Evolutionary conservation across 2,329 filamentous ascomycete species (phyloP).

Genomic region (Cladosporium sphaerospermum): DNA sequence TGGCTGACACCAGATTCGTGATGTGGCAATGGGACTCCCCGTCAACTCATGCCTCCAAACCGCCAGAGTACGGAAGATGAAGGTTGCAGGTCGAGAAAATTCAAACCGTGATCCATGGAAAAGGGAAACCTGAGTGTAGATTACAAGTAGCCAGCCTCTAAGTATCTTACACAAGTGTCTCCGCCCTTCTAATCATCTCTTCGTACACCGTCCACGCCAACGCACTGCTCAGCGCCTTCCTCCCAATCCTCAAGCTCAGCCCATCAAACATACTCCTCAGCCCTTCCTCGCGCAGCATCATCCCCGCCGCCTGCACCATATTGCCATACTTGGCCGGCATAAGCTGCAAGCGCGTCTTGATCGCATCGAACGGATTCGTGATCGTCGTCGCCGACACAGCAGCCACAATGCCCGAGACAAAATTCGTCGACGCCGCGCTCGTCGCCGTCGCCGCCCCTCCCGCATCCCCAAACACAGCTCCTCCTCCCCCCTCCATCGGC

Average conservation of each 20-base stretch:
- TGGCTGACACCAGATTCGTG: not conserved
- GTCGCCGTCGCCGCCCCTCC: constrained; percentile 14
- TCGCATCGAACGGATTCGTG: constrained; percentile 93
- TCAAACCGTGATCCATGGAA: no score
- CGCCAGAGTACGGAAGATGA: no score
- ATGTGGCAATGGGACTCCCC: no score
- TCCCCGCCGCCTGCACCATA: constrained; percentile 66
- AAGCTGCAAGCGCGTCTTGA: constrained; percentile 91
- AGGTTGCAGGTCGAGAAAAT: no score
- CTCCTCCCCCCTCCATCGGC: constrained; percentile 17
- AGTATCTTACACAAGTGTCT: constrained; percentile 26
- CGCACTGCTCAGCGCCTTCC: constrained; percentile 91
- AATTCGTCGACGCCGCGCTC: constrained; percentile 68
- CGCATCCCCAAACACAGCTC: constrained; percentile 1
- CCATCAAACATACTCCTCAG: constrained; percentile 77
- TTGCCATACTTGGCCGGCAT: constrained; percentile 79
- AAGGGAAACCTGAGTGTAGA: constrained; percentile 1
- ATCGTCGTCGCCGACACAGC: constrained; percentile 77
- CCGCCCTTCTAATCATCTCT: constrained; percentile 73
- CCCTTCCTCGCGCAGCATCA: constrained; percentile 80
- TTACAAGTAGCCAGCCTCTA: constrained; percentile 15
- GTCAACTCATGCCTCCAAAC: no score
- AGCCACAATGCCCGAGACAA: constrained; percentile 72
- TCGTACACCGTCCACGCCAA: constrained; percentile 97
- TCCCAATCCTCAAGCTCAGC: constrained; percentile 74